phyloP scores from a whole-genome alignment of 1,284 basidiomycete genomes.

The Leccinum griseonigrum region DNA sequence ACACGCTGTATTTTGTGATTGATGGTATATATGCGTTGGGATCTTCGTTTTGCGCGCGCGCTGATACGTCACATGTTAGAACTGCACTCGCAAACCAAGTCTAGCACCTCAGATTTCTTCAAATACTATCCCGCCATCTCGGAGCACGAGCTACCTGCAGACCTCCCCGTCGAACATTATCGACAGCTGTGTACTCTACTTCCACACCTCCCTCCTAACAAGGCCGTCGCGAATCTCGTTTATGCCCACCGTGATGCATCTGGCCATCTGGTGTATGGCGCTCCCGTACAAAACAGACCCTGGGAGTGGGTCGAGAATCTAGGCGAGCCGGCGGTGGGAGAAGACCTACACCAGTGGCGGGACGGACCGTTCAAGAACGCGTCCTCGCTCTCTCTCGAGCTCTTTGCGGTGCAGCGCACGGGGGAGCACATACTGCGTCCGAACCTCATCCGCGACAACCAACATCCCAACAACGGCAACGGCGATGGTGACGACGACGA shows the following conservation, averaged over 20 bases:
- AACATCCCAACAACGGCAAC: neutral
- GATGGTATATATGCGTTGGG: conserved; percentile 53
- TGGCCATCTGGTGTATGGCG: conserved; percentile 47
- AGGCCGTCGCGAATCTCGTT: conserved; percentile 54
- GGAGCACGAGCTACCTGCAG: conserved; percentile 47
- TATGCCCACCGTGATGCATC: conserved; percentile 46
- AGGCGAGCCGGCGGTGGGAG: conserved; percentile 49
- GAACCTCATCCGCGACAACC: neutral
- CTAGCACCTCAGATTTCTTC: conserved; percentile 51
- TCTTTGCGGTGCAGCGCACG: conserved; percentile 61
- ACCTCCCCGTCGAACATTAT: conserved; percentile 57
- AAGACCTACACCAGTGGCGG: conserved; percentile 18
- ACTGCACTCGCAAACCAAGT: conserved; percentile 56
- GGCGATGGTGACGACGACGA: neutral
- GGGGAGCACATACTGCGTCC: conserved; percentile 48
- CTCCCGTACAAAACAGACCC: conserved; percentile 64
- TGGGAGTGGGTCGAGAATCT: conserved; percentile 86
- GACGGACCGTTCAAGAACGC: conserved; percentile 59
- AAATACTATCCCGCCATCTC: conserved; percentile 56
- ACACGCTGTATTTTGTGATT: conserved; percentile 69
- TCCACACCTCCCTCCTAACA: conserved; percentile 45
- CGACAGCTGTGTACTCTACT: conserved; percentile 52
- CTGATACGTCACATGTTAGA: conserved; percentile 40
- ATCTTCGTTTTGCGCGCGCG: neutral
- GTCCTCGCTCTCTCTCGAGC: conserved; percentile 69